These are phyloP conservation scores for Conticribra guillardii DNA, from an alignment of 108 stramenopile genomes.

Conservation along the genomic window DNA sequence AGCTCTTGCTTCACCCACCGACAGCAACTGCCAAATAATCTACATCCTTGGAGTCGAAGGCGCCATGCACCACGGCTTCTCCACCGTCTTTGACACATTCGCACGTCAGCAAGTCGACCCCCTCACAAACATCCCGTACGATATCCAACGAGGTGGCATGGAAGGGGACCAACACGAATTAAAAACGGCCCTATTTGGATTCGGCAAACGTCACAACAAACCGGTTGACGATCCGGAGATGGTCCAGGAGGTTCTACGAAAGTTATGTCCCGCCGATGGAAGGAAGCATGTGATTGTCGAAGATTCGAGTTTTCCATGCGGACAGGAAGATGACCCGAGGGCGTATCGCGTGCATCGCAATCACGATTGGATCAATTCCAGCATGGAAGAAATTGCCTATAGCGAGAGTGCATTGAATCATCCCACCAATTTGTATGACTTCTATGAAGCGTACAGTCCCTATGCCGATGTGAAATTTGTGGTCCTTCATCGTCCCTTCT, in stretches of 20 bases:
- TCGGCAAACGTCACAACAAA: not conserved
- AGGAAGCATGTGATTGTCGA: constrained; percentile 22
- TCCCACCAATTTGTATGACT: no score
- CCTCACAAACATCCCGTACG: no score
- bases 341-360: constrained; percentile 25
- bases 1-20: no score
- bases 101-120: no score
- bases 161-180: no score
- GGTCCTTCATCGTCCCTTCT: constrained; percentile 21
- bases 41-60: no score
- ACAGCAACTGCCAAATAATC: no score
- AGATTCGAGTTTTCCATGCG: constrained; percentile 29
- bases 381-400: constrained; percentile 27
- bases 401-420: constrained; percentile 27
- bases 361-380: constrained; percentile 12
- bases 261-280: constrained; percentile 19
- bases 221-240: constrained; percentile 21
- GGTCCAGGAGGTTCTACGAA: constrained; percentile 8
- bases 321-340: constrained; percentile 22
- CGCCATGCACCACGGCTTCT: no score
- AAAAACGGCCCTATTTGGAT: constrained; percentile 10
- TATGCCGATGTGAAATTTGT: constrained; percentile 19
- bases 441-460: constrained; percentile 14
- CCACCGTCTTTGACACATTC: no score
- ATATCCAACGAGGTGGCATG: no score